Conservation (phyloP, 1,284 basidiomycete species). For the Marasmius sp. region DNA sequence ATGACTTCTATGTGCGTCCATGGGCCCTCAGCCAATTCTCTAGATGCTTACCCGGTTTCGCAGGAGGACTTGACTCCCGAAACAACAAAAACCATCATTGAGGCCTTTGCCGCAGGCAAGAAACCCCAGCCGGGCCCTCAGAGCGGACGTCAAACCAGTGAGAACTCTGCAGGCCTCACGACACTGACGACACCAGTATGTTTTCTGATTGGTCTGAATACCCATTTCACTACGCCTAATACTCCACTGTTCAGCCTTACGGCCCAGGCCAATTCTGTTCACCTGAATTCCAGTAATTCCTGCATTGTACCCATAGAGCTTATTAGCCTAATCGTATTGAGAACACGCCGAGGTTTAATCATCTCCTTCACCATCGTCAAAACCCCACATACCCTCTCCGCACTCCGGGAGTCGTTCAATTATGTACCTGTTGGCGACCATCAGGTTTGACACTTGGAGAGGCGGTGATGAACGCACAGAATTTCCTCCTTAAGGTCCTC, state of each 20-base stretch:
- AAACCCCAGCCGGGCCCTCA: conserved; percentile 94
- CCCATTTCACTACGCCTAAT: conserved; percentile 13
- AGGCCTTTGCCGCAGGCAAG: conserved; percentile 83
- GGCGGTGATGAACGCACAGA: conserved; percentile 48
- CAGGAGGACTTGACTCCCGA: conserved; percentile 97
- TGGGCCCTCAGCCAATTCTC: not conserved
- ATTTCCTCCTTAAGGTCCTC: conserved; percentile 84
- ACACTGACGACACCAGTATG: conserved; percentile 79
- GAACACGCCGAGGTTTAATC: conserved; percentile 44
- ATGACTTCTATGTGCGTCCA: conserved; percentile 88
- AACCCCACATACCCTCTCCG: conserved; percentile 60
- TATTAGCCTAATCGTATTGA: not conserved
- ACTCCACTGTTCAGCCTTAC: conserved; percentile 68
- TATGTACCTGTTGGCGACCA: conserved; percentile 55
- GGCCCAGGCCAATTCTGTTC: conserved; percentile 90
- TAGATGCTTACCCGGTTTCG: conserved; percentile 13
- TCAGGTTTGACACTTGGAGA: not conserved
- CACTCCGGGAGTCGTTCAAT: conserved; percentile 80
- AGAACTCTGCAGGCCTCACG: conserved; percentile 90
- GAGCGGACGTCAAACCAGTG: conserved; percentile 80
- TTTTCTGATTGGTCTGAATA: conserved; percentile 8
- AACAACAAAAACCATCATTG: conserved; percentile 85
- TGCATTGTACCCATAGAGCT: conserved; percentile 11
- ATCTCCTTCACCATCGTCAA: conserved; percentile 76
- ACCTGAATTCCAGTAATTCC: conserved; percentile 78